Evolutionary conservation across 1,139 yeast species (phyloP).

Genomic region (Yamadazyma diospyri): DNA sequence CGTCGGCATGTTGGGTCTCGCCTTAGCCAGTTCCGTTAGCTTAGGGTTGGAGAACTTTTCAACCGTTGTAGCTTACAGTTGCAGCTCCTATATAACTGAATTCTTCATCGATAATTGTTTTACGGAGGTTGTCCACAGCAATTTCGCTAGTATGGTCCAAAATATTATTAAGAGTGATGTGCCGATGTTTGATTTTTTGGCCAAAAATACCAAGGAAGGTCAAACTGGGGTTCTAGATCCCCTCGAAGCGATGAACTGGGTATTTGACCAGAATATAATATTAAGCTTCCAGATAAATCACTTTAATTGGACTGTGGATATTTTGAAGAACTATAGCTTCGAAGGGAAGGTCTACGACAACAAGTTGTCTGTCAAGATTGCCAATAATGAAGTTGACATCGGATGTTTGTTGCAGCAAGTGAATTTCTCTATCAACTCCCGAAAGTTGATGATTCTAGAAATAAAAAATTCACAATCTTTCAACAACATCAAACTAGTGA

Average conservation of each 20-base stretch:
- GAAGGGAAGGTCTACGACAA: conserved; percentile 18
- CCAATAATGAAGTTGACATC: conserved; percentile 16
- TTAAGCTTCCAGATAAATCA: conserved; percentile 20
- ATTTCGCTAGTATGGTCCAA: conserved; percentile 1
- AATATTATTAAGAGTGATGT: conserved; percentile 4
- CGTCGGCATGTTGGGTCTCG: conserved; percentile 4
- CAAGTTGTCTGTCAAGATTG: conserved; percentile 14
- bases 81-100: conserved; percentile 2
- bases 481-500: conserved; percentile 18
- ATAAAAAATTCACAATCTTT: conserved; percentile 30
- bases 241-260: background rate
- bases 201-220: background rate
- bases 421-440: conserved; percentile 12
- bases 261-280: conserved; percentile 9
- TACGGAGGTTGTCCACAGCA: conserved; percentile 4
- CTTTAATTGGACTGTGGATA: conserved; percentile 20
- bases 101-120: conserved; percentile 6
- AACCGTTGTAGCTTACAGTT: conserved; percentile 5
- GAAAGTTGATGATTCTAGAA: conserved; percentile 19
- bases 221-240: background rate
- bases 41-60: conserved; percentile 5
- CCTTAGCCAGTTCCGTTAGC: background rate
- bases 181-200: background rate
- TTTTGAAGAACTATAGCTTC: conserved; percentile 16
- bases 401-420: conserved; percentile 22